Base-by-base conservation (phyloP, 129 eudicot genomes). In the Lactuca saligna region DNA sequence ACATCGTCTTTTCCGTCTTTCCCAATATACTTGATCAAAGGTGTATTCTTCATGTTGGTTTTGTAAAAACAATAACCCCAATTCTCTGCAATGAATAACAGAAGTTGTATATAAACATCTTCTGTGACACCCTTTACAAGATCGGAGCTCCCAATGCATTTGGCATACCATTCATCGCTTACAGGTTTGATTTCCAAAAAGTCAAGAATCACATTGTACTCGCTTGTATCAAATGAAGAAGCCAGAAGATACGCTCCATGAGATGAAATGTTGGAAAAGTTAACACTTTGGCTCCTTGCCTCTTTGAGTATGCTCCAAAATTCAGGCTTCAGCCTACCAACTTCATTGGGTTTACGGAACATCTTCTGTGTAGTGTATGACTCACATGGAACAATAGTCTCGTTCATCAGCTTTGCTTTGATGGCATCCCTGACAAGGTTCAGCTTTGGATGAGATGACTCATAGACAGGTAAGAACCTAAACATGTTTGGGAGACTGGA, bases 301-400 rank as follows among this genome's bases (percentile, higher is more conserved):
- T 34, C 63, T 3, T 25, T 39, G 56, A 86, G 31, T 42, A 86
- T 66, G 37, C 71, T 61, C 87, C 85, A 80, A 63, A 86, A 86
- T 14, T 72, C 49, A 20, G 83, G 80, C 44, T 41, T 17, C 29
- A 86, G 48, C 59, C 86, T 70, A 17, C 80, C 74, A 61, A 77
- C 83, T 59, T 86, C 85, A 20, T 29, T 8, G 8, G 91, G 91
- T 58, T 77, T 86, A 16, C 79, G 59, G 35, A 82, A 86, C 41
- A 82, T 44, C 59, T 61, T 73, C 59, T 80, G 91, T 14, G 54
- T 38, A 2, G 73, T 55, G 57, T 64, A 64, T 6, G 91, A 82
- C 72, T 86, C 87, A 33, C 87, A 76, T 3, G 85, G 85, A 48
- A 86, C 68, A 39, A 86, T 86, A 58, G 46, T 70, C 60, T 80